Percentiles rank a stretch among this genome's conserved stretches.
Conservation (phyloP, 1,139 yeast genomes). For the Casaregolazyma lundiana region DNA sequence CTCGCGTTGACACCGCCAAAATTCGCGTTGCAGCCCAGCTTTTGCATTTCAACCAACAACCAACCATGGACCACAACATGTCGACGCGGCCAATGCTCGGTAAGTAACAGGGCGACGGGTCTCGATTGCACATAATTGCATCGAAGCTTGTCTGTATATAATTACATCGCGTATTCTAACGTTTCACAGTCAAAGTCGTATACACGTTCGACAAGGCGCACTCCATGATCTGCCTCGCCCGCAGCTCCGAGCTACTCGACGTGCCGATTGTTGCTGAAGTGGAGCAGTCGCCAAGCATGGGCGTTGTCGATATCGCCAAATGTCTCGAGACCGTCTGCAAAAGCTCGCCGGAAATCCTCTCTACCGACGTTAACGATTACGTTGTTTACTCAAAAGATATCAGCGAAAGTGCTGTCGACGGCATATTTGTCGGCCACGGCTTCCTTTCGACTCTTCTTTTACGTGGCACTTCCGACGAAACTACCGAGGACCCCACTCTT, state of each 20-base stretch:
- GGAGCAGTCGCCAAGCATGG: conserved; percentile 24
- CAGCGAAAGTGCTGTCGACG: conserved; percentile 31
- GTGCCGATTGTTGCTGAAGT: conserved; percentile 28
- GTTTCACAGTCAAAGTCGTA: conserved; percentile 30
- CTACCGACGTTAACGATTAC: conserved; percentile 31
- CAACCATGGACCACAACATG: conserved; percentile 9
- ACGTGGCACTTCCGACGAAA: conserved; percentile 24
- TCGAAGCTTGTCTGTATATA: background rate
- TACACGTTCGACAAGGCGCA: conserved; percentile 34
- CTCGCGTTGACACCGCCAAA: background rate
- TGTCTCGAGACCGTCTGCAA: conserved; percentile 33
- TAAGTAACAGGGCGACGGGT: conserved; percentile 10
- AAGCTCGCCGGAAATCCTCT: conserved; percentile 36
- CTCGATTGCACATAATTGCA: background rate
- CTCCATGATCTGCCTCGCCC: conserved; percentile 32
- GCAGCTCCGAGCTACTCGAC: conserved; percentile 22
- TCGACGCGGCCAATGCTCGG: conserved; percentile 23
- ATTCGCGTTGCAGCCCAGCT: background rate
- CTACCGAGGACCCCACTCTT: conserved; percentile 11
- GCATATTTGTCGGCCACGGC: conserved; percentile 41
- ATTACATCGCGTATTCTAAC: conserved; percentile 4
- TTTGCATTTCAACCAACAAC: conserved; percentile 1
- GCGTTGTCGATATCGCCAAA: conserved; percentile 31
- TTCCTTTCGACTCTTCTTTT: conserved; percentile 24
- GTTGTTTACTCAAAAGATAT: conserved; percentile 39